Conservation (phyloP, 148 eudicot genomes). For the Chenopodium suecicum region DNA sequence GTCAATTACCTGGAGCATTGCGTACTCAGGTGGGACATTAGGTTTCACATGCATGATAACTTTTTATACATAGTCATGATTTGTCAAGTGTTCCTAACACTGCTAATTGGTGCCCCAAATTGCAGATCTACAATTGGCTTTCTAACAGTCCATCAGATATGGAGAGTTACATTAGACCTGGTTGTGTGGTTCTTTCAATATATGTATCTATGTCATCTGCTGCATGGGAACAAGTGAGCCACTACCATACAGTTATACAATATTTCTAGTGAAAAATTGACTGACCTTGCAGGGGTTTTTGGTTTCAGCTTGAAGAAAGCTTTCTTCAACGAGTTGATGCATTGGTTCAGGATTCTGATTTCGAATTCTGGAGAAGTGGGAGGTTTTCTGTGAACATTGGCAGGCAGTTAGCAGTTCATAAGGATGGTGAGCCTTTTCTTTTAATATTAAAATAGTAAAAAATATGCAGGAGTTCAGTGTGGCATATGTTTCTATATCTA, state of each 20-base stretch:
- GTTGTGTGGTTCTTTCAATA: conserved; percentile 72
- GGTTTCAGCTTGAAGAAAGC: conserved; percentile 65
- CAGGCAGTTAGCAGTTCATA: conserved; percentile 42
- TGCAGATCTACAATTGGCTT: conserved; percentile 78
- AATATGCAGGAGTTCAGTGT: neutral
- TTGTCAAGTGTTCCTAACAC: conserved; percentile 2
- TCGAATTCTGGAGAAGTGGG: conserved; percentile 68
- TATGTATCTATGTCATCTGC: conserved; percentile 66
- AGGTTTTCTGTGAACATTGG: conserved; percentile 65
- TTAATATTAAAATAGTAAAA: no score
- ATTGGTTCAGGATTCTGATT: conserved; percentile 46
- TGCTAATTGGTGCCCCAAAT: conserved; percentile 18
- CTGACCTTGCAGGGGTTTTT: conserved; percentile 22
- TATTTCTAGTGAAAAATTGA: conserved; percentile 5
- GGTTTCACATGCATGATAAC: neutral
- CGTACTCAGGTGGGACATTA: conserved; percentile 59
- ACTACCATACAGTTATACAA: neutral
- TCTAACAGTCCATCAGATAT: conserved; percentile 81
- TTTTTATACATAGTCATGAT: conserved; percentile 5
- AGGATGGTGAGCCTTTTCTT: conserved; percentile 22
- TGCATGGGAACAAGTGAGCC: conserved; percentile 72
- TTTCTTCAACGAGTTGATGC: conserved; percentile 42
- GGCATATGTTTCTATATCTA: neutral
- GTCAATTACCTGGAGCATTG: conserved; percentile 71
- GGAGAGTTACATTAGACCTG: conserved; percentile 95